A percentile compares a stretch with the other conserved stretches of the same genome.
Conservation (phyloP, 805 yeast species). For the Candida vaughaniae region DNA sequence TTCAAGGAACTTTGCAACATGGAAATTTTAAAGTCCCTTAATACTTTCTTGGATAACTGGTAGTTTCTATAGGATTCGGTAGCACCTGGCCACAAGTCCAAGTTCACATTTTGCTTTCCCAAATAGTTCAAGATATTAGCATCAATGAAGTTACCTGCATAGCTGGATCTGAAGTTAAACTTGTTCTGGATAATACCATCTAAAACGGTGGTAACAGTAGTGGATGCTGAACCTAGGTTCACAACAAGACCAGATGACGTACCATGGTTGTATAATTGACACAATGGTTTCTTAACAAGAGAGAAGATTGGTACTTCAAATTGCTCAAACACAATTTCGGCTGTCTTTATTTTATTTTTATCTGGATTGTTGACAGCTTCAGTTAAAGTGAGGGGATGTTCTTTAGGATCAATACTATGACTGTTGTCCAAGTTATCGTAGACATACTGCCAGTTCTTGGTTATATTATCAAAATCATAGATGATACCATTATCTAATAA, state of each 20-base stretch:
- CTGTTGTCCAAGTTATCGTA: constrained; percentile 47
- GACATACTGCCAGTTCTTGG: constrained; percentile 63
- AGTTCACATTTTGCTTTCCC: constrained; percentile 22
- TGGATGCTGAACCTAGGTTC: constrained; percentile 72
- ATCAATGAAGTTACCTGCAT: constrained; percentile 83
- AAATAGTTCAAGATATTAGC: constrained; percentile 55
- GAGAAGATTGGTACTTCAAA: constrained; percentile 76
- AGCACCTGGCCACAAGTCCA: constrained; percentile 13
- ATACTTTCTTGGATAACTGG: constrained; percentile 33
- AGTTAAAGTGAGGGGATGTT: constrained; percentile 62
- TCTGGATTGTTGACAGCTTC: constrained; percentile 71
- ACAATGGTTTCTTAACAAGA: constrained; percentile 71
- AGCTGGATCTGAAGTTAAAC: constrained; percentile 64
- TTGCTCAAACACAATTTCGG: constrained; percentile 74
- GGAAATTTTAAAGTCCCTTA: constrained; percentile 37
- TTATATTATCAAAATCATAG: constrained; percentile 72
- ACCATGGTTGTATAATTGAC: constrained; percentile 76
- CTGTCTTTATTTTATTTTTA: constrained; percentile 53
- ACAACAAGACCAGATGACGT: constrained; percentile 75
- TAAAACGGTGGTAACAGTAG: constrained; percentile 72
- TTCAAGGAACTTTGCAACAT: constrained; percentile 24
- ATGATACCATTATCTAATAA: constrained; percentile 61
- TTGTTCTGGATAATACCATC: constrained; percentile 72
- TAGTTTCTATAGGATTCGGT: constrained; percentile 35
- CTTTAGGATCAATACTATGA: constrained; percentile 48